Evolutionary conservation across 805 yeast species (phyloP).

Genomic region (Lipomyces oligophaga): DNA sequence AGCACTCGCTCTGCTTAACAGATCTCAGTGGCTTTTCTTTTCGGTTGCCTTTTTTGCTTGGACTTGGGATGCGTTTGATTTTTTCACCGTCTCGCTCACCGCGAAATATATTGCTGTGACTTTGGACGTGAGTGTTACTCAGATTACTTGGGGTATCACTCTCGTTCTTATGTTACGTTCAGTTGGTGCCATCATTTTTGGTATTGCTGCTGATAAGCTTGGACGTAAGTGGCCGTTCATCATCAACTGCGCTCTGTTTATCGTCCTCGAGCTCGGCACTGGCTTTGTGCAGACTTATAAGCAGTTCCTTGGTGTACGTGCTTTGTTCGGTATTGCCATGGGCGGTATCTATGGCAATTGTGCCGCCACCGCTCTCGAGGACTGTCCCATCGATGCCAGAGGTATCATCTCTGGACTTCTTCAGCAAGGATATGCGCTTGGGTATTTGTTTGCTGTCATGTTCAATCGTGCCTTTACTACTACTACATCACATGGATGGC

Average conservation of each 20-base stretch:
- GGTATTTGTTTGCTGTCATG: constrained; percentile 61
- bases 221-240: constrained; percentile 70
- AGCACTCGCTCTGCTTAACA: constrained; percentile 47
- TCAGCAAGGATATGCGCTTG: constrained; percentile 78
- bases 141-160: constrained; percentile 70
- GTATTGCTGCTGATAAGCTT: constrained; percentile 55
- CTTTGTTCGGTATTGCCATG: constrained; percentile 65
- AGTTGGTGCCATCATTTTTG: constrained; percentile 66
- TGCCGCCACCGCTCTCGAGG: constrained; percentile 64
- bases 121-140: constrained; percentile 45
- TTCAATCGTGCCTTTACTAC: constrained; percentile 55
- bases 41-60: constrained; percentile 59
- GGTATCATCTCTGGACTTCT: constrained; percentile 64
- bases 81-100: constrained; percentile 58
- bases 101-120: constrained; percentile 49
- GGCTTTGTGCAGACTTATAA: constrained; percentile 58
- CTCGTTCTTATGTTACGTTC: constrained; percentile 68
- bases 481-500: constrained; percentile 55
- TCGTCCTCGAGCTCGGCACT: constrained; percentile 58
- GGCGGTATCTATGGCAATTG: constrained; percentile 68
- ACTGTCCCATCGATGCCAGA: constrained; percentile 56
- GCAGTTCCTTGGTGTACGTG: constrained; percentile 60
- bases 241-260: constrained; percentile 49
- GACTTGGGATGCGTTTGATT: constrained; percentile 72
- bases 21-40: constrained; percentile 59